Evolutionary conservation across 2,329 filamentous ascomycete genomes (phyloP), one percentile per base, ranked within the genome.

Genomic region (Huntiella decipiens): DNA sequence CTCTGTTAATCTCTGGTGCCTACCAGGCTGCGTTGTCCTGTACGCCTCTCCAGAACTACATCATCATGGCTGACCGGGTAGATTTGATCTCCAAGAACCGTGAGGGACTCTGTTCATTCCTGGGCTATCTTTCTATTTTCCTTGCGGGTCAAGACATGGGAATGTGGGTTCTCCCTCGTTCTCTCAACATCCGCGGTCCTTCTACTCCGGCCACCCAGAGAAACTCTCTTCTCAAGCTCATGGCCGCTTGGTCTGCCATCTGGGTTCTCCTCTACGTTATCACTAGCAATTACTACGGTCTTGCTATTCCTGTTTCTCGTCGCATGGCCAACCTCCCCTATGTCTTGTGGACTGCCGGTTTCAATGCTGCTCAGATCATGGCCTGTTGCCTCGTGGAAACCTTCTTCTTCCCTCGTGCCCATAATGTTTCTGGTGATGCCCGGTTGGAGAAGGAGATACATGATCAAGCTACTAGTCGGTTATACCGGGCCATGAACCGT

Each of bases 291-390:
- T 63, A 61, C 8, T 79, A 80, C 52, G 86, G 85, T 4, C 68
- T 85, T 32, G 76, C 76, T 5, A 67, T 93, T 22, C 69, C 69
- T 11, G 85, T 95, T 5, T 96, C 91, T 4, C 79, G 91, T 15
- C 79, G 91, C 1, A 66, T 96, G 48, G 91, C 88, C 6, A 98
- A 98, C 56, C 69, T 95, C 51, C 86, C 91, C 0, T 98, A 98
- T 58, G 73, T 96, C 38, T 67, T 94, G 38, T 96, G 88, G 86
- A 80, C 93, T 5, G 72, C 78, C n/a, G 79, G 84, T 2, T 95
- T 91, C 67, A 98, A 96, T 64, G 79, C 74, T 51, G 68, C 71
- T n/a, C 85, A 94, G 58, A 66, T 98, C 7, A 66, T 83, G 5
- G 68, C 79, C 1, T 94, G 88, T 60, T 86, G 78, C 55, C 58